These are phyloP conservation scores for Rhynchosporium graminicola DNA, from an alignment of 2,329 filamentous ascomycete species.

Conservation along the genomic window DNA sequence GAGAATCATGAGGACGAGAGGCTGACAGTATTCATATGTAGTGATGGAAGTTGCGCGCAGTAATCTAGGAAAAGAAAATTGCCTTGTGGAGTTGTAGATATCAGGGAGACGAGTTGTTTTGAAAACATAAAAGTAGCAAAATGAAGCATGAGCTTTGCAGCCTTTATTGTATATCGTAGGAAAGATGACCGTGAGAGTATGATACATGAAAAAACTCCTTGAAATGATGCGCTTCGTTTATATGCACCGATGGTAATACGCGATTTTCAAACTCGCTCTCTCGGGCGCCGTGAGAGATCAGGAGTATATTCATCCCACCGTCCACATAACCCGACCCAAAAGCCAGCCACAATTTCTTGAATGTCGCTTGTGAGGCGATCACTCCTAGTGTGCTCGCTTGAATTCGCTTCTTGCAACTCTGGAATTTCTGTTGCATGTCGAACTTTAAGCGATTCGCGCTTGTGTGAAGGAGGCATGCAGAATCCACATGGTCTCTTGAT, in stretches of 20 bases:
- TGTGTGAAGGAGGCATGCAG: constrained; percentile 6
- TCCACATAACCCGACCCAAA: constrained; percentile 2
- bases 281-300: neutral
- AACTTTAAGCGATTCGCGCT: constrained; percentile 11
- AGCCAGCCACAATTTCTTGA: constrained; percentile 4
- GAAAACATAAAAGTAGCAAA: neutral
- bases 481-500: neutral
- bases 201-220: neutral
- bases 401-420: constrained; percentile 7
- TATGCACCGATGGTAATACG: constrained; percentile 3
- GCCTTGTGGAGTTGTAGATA: neutral
- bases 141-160: neutral
- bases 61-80: neutral
- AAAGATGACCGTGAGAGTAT: too few relatives aligned
- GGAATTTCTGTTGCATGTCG: constrained; percentile 15
- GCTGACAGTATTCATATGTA: neutral
- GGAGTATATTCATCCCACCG: neutral
- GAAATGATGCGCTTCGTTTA: neutral
- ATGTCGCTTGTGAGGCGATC: constrained; percentile 11
- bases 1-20: neutral
- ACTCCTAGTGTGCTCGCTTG: constrained; percentile 12
- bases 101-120: neutral
- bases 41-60: too few relatives aligned
- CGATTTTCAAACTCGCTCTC: neutral
- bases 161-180: neutral